Base-by-base conservation (phyloP, 208 protist genomes). In the Trypanosoma cruzi region DNA sequence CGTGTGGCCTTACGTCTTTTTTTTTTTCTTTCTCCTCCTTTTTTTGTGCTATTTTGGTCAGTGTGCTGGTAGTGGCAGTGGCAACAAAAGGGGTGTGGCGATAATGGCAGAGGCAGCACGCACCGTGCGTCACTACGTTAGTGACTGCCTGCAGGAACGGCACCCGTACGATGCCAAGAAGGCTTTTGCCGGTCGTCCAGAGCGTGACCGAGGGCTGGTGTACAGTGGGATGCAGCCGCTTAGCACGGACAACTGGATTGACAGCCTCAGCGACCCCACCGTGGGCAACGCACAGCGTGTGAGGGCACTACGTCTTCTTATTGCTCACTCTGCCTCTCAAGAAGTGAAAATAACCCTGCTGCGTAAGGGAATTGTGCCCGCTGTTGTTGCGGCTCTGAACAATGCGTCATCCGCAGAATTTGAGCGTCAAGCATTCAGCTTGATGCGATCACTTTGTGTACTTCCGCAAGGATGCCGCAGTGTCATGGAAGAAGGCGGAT, bases 141-240 rank as follows among this genome's bases (percentile, higher is more conserved):
- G 89, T 54, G 92, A 96, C 68, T 89, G 84, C 53, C 75, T 95
- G n/a, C 78, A 78, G 66, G 82, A 91, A 61, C 80, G 91, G 4
- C 89, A 95, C 80, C 91, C 91, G 20, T 96, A 96, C 68, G 82
- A 94, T 57, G 68, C 79, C 1, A 50, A 68, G 44, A 86, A 90
- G 29, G 89, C 85, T 0, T 96, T 96, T 68, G 85, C 69, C 13
- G 87, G 85, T 11, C 68, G 73, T 11, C 72, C 68, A 11, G 65
- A 82, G 40, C 77, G 84, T 24, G 84, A 94, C 40, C 64, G 61
- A 0, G 88, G 86, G 5, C 66, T 79, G 20, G 87, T 93, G 7
- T 96, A 91, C 72, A 70, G 80, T 37, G 91, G 89, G 13, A 44
- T 81, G 0, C 70, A 72, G 36, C 64, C 83, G 0, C 28, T 68